These are phyloP conservation scores for Apiotrichum veenhuisii DNA, from an alignment of 1,284 basidiomycete genomes.

Conservation along the genomic window DNA sequence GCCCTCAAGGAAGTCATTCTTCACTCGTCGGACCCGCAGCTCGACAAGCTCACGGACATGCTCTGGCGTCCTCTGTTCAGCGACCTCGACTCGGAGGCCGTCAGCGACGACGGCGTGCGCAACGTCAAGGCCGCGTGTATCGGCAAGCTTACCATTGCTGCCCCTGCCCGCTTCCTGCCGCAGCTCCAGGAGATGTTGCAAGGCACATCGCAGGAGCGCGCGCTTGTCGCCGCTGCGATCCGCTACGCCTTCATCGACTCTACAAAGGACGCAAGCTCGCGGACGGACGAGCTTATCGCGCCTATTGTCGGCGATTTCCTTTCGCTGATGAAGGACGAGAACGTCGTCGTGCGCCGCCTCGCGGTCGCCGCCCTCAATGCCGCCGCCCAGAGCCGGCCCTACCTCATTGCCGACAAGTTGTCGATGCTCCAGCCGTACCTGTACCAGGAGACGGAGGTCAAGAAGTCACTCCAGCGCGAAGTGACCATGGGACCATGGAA, in stretches of 20 bases:
- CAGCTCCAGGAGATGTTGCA: constrained; percentile 63
- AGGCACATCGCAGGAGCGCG: constrained; percentile 62
- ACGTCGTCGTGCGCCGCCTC: constrained; percentile 80
- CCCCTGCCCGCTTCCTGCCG: constrained; percentile 81
- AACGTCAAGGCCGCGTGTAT: constrained; percentile 96
- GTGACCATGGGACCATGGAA: constrained; percentile 99
- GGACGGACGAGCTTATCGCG: constrained; percentile 83
- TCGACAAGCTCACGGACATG: constrained; percentile 76
- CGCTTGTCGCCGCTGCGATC: constrained; percentile 88
- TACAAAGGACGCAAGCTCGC: constrained; percentile 61
- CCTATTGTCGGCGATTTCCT: constrained; percentile 86
- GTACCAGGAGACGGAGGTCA: constrained; percentile 78
- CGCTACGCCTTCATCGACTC: constrained; percentile 93
- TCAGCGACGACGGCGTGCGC: constrained; percentile 81
- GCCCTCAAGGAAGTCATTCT: constrained; percentile 95
- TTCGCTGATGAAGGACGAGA: constrained; percentile 74
- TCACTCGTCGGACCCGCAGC: constrained; percentile 75
- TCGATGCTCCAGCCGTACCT: constrained; percentile 70
- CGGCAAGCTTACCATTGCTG: constrained; percentile 87
- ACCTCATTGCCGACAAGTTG: constrained; percentile 83
- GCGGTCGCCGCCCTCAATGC: constrained; percentile 87
- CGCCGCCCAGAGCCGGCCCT: constrained; percentile 87
- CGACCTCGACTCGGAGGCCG: constrained; percentile 50
- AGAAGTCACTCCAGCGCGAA: constrained; percentile 76
- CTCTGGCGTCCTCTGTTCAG: constrained; percentile 89